phyloP scores from a whole-genome alignment of 1,284 basidiomycete genomes.

The Malassezia obtusa region DNA sequence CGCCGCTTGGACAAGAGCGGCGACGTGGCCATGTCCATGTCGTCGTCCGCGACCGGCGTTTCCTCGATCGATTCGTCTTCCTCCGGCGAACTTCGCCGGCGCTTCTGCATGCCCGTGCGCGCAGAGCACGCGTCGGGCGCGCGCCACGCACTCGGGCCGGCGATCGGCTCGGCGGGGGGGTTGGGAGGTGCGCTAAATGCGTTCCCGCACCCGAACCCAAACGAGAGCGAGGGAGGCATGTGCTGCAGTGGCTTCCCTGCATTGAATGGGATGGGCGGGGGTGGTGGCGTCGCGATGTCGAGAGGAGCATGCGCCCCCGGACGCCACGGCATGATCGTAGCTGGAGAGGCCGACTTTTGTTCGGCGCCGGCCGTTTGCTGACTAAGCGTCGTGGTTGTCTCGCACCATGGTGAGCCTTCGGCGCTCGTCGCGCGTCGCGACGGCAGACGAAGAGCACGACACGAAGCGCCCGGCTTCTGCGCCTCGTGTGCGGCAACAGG shows the following conservation, averaged over 20 bases:
- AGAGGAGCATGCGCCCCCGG: not conserved
- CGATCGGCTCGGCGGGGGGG: not conserved
- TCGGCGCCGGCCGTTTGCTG: too few relatives aligned
- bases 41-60: not conserved
- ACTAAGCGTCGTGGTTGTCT: not conserved
- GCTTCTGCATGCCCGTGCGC: not conserved
- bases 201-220: slow-evolving; percentile 15
- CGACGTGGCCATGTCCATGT: not conserved
- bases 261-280: slow-evolving; percentile 15
- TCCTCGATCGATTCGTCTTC: not conserved
- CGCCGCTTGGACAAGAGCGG: slow-evolving; percentile 7
- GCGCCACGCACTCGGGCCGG: not conserved
- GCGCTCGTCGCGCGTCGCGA: slow-evolving; percentile 3
- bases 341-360: not conserved
- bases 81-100: slow-evolving; percentile 7
- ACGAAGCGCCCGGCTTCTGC: not conserved
- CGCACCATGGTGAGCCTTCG: not conserved
- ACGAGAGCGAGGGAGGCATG: slow-evolving; percentile 4
- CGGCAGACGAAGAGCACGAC: not conserved
- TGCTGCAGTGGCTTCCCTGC: not conserved
- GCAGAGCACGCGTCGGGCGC: not conserved
- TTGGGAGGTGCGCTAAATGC: not conserved
- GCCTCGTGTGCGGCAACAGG: not conserved
- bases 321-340: not conserved
- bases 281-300: slow-evolving; percentile 7